These are phyloP conservation scores for Zygotorulaspora danielsina DNA, from an alignment of 805 yeast genomes.

Conservation along the genomic window DNA sequence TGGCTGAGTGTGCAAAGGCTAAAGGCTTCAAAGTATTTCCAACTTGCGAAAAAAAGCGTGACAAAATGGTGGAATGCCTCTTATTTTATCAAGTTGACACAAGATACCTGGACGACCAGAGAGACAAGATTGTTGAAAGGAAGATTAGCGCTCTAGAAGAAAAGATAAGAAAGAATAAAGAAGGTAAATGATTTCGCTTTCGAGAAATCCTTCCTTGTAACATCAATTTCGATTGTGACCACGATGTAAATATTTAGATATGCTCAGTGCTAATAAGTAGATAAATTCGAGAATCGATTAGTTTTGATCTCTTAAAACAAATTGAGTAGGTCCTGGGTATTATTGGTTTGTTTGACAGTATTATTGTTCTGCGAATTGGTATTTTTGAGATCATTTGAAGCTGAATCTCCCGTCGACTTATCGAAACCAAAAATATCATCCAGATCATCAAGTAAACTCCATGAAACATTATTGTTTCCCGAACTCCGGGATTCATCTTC, in stretches of 20 bases:
- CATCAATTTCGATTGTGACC: background rate
- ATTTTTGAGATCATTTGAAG: background rate
- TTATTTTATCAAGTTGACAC: slow-evolving; percentile 50
- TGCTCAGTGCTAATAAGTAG: background rate
- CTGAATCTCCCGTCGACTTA: slow-evolving; percentile 16
- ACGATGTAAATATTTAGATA: slow-evolving; percentile 3
- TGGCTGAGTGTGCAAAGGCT: slow-evolving; percentile 60
- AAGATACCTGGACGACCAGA: slow-evolving; percentile 62
- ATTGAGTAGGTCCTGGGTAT: slow-evolving; percentile 31
- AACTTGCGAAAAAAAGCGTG: slow-evolving; percentile 56
- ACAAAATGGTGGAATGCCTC: slow-evolving; percentile 61
- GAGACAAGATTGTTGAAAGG: slow-evolving; percentile 58
- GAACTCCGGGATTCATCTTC: slow-evolving; percentile 45
- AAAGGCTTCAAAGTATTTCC: slow-evolving; percentile 64
- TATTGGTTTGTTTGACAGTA: slow-evolving; percentile 12
- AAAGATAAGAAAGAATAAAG: slow-evolving; percentile 15
- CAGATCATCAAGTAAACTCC: slow-evolving; percentile 62
- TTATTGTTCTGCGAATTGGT: slow-evolving; percentile 4
- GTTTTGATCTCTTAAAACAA: slow-evolving; percentile 27
- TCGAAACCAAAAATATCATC: slow-evolving; percentile 60
- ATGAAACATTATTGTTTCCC: slow-evolving; percentile 22
- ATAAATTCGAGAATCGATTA: too few species aligned
- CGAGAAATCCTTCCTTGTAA: background rate
- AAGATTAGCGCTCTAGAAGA: slow-evolving; percentile 44
- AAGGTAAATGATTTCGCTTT: slow-evolving; percentile 1